Conservation (phyloP, 1,139 yeast species). For the Debaryomyces sp. region DNA sequence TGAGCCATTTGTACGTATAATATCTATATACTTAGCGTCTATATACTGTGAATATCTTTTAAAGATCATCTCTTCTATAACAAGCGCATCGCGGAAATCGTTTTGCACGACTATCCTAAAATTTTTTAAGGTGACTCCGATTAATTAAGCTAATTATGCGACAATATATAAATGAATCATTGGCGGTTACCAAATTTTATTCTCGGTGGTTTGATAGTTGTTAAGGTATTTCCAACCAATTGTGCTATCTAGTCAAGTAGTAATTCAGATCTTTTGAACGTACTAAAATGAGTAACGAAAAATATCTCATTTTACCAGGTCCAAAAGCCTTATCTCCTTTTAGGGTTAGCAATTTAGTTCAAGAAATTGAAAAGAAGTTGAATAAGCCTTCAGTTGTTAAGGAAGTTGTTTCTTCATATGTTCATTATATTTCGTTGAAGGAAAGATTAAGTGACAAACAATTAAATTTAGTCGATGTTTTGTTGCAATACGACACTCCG, state of each 20-base stretch:
- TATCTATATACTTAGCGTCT: background rate
- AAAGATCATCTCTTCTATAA: background rate
- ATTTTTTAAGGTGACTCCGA: conserved; percentile 3
- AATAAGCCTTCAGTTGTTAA: conserved; percentile 62
- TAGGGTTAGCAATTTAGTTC: conserved; percentile 72
- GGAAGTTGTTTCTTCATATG: conserved; percentile 71
- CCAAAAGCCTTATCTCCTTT: conserved; percentile 89
- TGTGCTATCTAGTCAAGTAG: background rate
- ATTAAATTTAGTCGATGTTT: conserved; percentile 54
- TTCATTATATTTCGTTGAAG: conserved; percentile 77
- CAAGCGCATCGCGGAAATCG: conserved; percentile 8
- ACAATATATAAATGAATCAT: background rate
- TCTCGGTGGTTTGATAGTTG: conserved; percentile 1
- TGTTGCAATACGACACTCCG: conserved; percentile 76
- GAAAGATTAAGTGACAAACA: conserved; percentile 37
- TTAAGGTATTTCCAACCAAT: conserved; percentile 1
- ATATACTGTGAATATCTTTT: background rate
- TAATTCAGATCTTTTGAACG: conserved; percentile 3
- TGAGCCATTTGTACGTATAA: conserved; percentile 50
- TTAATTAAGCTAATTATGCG: background rate
- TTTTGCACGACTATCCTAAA: background rate
- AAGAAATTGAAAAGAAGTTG: conserved; percentile 71
- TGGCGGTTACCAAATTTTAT: background rate
- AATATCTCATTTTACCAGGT: conserved; percentile 73
- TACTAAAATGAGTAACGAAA: conserved; percentile 13